Conservation (phyloP, 139 green algal genomes). For the Mesostigma viride region DNA sequence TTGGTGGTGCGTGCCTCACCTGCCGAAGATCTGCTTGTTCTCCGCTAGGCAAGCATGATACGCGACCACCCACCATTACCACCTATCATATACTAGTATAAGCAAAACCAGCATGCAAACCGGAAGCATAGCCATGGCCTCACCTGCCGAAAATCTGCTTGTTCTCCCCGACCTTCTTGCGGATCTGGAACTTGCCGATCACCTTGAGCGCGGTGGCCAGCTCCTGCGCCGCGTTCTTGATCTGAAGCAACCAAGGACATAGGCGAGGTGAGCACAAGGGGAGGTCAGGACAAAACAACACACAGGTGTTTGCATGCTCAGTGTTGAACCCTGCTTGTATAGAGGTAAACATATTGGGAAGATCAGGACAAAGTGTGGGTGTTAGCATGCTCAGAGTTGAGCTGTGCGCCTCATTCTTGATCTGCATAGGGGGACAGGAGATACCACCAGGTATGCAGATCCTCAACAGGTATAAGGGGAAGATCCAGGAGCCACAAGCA, state of each 20-base stretch:
- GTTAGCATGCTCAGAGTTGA: not conserved
- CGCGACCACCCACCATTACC: no score
- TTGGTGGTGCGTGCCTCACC: no score
- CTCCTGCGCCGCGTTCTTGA: conserved; percentile 36
- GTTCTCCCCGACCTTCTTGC: conserved; percentile 66
- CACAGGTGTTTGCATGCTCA: not conserved
- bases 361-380: not conserved
- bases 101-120: no score
- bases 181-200: conserved; percentile 83
- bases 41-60: no score
- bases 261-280: no score
- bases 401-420: not conserved
- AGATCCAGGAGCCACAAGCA: no score
- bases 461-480: no score
- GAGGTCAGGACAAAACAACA: no score
- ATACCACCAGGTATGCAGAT: no score
- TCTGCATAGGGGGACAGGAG: not conserved
- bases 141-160: conserved; percentile 68
- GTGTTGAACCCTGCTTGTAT: not conserved
- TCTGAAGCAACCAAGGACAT: not conserved
- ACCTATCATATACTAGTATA: no score
- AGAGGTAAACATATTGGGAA: not conserved
- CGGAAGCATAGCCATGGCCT: no score
- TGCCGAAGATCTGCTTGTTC: no score
- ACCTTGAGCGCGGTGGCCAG: conserved; percentile 56